Percentiles rank a stretch among this genome's conserved stretches.
phyloP scores from a whole-genome alignment of 257 asterid species.

The Nicotiana otophora region DNA sequence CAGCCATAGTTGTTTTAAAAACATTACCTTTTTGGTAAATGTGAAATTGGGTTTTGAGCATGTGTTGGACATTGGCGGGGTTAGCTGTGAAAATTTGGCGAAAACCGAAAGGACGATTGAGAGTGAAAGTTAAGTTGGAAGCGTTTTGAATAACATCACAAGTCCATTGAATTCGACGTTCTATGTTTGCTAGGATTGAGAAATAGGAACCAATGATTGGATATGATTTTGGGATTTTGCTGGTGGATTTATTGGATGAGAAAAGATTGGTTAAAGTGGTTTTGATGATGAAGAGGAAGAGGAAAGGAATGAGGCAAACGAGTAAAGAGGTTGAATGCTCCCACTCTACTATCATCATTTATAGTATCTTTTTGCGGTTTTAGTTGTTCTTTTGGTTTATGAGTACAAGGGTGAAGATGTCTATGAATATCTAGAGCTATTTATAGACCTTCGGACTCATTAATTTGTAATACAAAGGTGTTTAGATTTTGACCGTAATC shows the following conservation, averaged over 20 bases:
- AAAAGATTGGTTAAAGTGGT: not conserved
- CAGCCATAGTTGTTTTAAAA: conserved; percentile 17
- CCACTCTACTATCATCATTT: conserved; percentile 11
- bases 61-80: conserved; percentile 57
- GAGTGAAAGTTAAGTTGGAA: conserved; percentile 52
- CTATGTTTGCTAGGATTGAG: conserved; percentile 26
- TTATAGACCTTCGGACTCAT: not conserved
- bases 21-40: conserved; percentile 45
- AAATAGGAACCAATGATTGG: conserved; percentile 53
- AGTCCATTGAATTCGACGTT: conserved; percentile 49
- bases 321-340: conserved; percentile 20
- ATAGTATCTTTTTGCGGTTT: not conserved
- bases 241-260: not conserved
- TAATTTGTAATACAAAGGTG: no score
- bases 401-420: not conserved
- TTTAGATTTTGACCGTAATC: no score
- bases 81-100: conserved; percentile 48
- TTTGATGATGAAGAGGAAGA: conserved; percentile 24
- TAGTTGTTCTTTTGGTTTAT: not conserved
- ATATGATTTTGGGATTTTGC: conserved; percentile 34
- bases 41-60: conserved; percentile 48
- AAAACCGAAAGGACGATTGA: conserved; percentile 47
- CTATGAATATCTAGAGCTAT: not conserved
- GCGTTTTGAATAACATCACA: conserved; percentile 30
- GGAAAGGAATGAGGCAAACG: conserved; percentile 22